Evolutionary conservation across 2,329 filamentous ascomycete species (phyloP).

Genomic region (Aureobasidium sp.): DNA sequence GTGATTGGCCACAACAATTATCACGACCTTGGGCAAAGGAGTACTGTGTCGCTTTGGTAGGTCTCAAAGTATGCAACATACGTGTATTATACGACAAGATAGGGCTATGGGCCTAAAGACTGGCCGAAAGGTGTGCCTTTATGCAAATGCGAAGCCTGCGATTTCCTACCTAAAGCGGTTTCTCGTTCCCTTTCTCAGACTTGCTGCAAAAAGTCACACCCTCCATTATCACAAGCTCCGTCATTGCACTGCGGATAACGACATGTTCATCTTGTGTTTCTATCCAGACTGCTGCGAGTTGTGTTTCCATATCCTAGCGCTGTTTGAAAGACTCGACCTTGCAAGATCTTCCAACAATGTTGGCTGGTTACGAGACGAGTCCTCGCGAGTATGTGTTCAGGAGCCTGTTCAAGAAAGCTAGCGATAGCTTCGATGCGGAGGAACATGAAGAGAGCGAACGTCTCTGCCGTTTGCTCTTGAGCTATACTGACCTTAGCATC

Average conservation of each 20-base stretch:
- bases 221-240: not conserved
- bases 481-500: not conserved
- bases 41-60: too few species aligned
- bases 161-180: constrained; percentile 5
- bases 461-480: not conserved
- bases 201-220: not conserved
- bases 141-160: not conserved
- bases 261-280: not conserved
- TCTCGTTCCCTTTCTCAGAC: not conserved
- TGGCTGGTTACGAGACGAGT: constrained; percentile 1
- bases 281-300: not conserved
- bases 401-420: not conserved
- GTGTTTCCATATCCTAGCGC: not conserved
- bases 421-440: not conserved
- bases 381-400: constrained; percentile 3
- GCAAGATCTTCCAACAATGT: not conserved
- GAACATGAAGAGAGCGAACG: not conserved
- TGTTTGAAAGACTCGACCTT: not conserved
- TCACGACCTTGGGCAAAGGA: not conserved
- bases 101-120: not conserved
- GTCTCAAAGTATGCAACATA: not conserved
- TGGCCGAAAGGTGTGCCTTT: not conserved
- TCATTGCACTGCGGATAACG: not conserved
- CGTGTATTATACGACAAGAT: not conserved
- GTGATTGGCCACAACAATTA: not conserved